Percentiles rank a stretch among this genome's conserved stretches.
phyloP scores from a whole-genome alignment of 257 asterid genomes.

The Knoxia roxburghii region DNA sequence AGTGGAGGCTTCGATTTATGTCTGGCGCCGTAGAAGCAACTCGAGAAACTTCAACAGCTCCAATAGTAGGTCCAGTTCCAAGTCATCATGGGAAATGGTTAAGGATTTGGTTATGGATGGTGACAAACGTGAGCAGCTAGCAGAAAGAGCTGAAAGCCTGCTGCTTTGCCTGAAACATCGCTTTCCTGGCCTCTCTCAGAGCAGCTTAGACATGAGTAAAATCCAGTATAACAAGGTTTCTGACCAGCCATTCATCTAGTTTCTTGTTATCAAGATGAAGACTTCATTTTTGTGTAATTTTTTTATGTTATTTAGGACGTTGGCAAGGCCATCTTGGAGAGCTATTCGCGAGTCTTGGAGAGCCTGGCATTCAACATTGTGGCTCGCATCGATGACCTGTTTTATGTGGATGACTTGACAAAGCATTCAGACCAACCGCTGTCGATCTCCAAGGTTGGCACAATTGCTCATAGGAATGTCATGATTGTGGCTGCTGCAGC shows the following conservation, averaged over 20 bases:
- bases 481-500: conserved; percentile 26
- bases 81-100: conserved; percentile 74
- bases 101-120: conserved; percentile 65
- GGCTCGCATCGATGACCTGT: conserved; percentile 65
- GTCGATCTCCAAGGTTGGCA: conserved; percentile 50
- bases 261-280: not conserved
- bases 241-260: not conserved
- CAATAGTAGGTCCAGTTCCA: conserved; percentile 47
- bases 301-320: conserved; percentile 47
- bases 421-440: conserved; percentile 60
- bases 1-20: conserved; percentile 56
- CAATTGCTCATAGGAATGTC: conserved; percentile 35
- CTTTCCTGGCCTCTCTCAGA: conserved; percentile 83
- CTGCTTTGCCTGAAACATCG: conserved; percentile 56
- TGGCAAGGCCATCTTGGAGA: conserved; percentile 72
- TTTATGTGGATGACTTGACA: conserved; percentile 65
- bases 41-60: conserved; percentile 36
- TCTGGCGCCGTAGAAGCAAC: conserved; percentile 47
- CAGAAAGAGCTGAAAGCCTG: conserved; percentile 66
- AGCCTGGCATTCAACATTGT: conserved; percentile 78
- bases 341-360: conserved; percentile 80
- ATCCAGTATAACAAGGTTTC: conserved; percentile 73
- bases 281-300: not conserved
- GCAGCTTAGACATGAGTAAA: conserved; percentile 67
- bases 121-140: conserved; percentile 51